Conservation (phyloP, 164 flowering plant genomes). For the Brasenia schreberi region DNA sequence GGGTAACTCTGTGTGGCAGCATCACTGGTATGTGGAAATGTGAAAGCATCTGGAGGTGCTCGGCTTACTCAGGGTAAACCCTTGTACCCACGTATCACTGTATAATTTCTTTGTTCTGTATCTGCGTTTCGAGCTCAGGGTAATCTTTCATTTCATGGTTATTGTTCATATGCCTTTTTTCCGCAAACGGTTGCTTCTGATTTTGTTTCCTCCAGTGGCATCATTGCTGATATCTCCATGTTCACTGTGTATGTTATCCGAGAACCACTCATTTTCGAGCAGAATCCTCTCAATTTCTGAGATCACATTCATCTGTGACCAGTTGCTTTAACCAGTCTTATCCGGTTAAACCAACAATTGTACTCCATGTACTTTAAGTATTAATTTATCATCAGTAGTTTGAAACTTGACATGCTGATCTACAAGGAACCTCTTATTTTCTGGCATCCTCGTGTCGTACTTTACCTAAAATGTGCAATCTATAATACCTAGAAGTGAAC, state of each 20-base stretch:
- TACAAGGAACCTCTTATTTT: background rate
- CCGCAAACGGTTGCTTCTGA: background rate
- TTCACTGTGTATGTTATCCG: background rate
- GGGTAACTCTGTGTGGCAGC: conserved; percentile 8
- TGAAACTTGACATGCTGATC: background rate
- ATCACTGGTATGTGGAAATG: background rate
- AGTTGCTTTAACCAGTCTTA: background rate
- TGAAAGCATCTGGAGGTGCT: conserved; percentile 1
- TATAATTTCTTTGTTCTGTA: background rate
- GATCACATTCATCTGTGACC: background rate
- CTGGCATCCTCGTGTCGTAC: no score
- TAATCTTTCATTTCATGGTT: background rate
- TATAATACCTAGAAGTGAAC: no score
- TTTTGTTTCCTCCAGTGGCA: background rate
- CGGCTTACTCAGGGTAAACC: background rate
- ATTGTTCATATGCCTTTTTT: background rate
- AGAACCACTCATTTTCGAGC: background rate
- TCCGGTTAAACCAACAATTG: background rate
- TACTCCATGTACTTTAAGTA: no score
- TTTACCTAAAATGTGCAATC: no score
- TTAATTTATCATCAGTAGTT: background rate
- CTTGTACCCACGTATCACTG: background rate
- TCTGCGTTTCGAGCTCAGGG: background rate
- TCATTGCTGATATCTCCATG: background rate
- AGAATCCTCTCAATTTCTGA: background rate